Percentiles rank a stretch among this genome's conserved stretches.
phyloP scores from a whole-genome alignment of 345 rosid species.

The Noccaea bulbosa region DNA sequence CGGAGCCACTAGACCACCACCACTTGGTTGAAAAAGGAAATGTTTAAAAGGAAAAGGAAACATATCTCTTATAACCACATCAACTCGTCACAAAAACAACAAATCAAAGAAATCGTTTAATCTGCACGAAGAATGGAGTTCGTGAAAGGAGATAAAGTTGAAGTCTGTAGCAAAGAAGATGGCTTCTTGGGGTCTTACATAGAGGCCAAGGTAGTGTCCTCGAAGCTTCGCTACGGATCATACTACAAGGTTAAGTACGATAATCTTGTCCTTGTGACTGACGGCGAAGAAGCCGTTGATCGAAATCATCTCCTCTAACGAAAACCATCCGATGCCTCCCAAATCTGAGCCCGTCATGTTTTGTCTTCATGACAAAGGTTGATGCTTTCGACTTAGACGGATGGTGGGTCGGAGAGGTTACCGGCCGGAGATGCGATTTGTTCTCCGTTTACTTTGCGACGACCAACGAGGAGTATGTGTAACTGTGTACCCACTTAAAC shows the following conservation, averaged over 20 bases:
- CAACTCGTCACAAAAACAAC: not conserved
- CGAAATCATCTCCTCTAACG: constrained; percentile 38
- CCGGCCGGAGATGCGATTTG: constrained; percentile 1
- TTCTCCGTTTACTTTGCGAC: constrained; percentile 40
- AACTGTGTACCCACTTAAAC: constrained; percentile 22
- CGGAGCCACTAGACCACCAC: too few species aligned
- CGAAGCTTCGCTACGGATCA: not conserved
- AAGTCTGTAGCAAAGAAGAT: constrained; percentile 46
- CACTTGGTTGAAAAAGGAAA: too few species aligned
- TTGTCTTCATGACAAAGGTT: not conserved
- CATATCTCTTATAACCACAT: too few species aligned
- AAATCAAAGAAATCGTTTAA: not conserved
- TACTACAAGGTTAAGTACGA: constrained; percentile 42
- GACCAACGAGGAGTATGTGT: constrained; percentile 30
- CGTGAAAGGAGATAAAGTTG: constrained; percentile 29
- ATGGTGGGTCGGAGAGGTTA: constrained; percentile 48
- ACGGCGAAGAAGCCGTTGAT: constrained; percentile 33
- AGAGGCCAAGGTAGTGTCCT: not conserved
- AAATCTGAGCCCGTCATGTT: constrained; percentile 13
- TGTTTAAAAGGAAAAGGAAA: too few species aligned
- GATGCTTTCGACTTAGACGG: constrained; percentile 47
- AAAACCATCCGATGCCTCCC: constrained; percentile 46
- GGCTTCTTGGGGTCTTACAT: constrained; percentile 44
- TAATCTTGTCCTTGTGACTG: constrained; percentile 33
- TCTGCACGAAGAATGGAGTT: constrained; percentile 10